Evolutionary conservation across 73 alveolate genomes (phyloP).

Genomic region (Diophrys sp.): DNA sequence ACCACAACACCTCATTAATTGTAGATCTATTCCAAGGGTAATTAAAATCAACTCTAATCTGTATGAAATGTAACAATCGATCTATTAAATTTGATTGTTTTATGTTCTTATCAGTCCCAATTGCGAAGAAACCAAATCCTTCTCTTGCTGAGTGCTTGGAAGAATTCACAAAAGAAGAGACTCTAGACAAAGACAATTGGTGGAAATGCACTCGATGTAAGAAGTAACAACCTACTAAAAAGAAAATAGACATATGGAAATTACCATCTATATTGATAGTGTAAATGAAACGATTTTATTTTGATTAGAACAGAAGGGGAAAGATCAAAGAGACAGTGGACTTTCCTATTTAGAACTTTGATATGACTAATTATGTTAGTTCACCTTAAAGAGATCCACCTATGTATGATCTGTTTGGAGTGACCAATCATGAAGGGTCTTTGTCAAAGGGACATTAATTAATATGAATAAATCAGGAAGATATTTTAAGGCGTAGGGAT

Average conservation of each 20-base stretch:
- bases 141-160: conserved; percentile 59
- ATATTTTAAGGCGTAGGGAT: too few species aligned
- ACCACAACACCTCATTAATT: too few species aligned
- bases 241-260: conserved; percentile 84
- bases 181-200: conserved; percentile 70
- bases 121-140: conserved; percentile 52
- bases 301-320: conserved; percentile 51
- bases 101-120: conserved; percentile 80
- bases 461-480: too few species aligned
- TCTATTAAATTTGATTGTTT: conserved; percentile 54
- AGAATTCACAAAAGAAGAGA: conserved; percentile 78
- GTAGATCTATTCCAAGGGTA: conserved; percentile 52
- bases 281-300: conserved; percentile 85
- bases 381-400: conserved; percentile 74
- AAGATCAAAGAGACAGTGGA: conserved; percentile 74
- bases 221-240: conserved; percentile 59
- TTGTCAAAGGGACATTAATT: conserved; percentile 85
- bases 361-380: conserved; percentile 69
- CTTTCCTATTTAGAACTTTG: conserved; percentile 77
- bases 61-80: conserved; percentile 21
- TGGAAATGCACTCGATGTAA: conserved; percentile 91
- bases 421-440: conserved; percentile 86
- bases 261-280: conserved; percentile 87
- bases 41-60: conserved; percentile 33
- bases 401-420: conserved; percentile 88